Percentiles rank a stretch among this genome's conserved stretches.
Conservation (phyloP, 495 filamentous ascomycete species). For the Talaromyces thailandensis region DNA sequence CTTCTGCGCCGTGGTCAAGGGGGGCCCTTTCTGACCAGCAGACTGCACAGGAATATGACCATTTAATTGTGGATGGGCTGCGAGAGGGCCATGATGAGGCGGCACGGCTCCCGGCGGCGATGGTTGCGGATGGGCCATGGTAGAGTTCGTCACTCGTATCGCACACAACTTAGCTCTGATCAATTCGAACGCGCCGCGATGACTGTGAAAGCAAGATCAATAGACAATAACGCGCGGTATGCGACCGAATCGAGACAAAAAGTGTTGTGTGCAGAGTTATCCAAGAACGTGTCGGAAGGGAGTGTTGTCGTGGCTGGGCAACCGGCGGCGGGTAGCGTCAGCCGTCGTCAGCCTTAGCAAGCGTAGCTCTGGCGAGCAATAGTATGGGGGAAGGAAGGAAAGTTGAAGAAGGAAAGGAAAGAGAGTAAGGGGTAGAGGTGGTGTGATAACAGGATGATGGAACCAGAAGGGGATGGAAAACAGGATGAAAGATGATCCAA, state of each 20-base stretch:
- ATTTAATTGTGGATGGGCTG: slow-evolving; percentile 42
- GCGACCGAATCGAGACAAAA: neutral
- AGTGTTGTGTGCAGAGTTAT: neutral
- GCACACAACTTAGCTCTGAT: neutral
- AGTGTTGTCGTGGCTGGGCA: neutral
- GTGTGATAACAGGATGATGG: slow-evolving; percentile 9
- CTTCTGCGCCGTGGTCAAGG: slow-evolving; percentile 48
- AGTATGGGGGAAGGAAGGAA: neutral
- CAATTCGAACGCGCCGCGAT: neutral
- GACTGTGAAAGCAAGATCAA: neutral
- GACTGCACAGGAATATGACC: slow-evolving; percentile 45
- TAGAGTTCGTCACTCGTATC: neutral
- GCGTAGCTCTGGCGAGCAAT: neutral
- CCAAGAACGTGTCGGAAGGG: neutral
- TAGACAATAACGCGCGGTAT: neutral
- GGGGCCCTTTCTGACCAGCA: slow-evolving; percentile 39
- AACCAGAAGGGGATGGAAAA: slow-evolving; percentile 6
- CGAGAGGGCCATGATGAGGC: slow-evolving; percentile 40
- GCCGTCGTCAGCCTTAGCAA: neutral
- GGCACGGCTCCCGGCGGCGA: slow-evolving; percentile 42
- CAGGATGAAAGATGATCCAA: slow-evolving; percentile 6
- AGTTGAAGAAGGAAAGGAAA: slow-evolving; percentile 4
- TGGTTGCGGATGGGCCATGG: slow-evolving; percentile 43
- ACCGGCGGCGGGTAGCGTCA: neutral
- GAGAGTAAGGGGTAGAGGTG: slow-evolving; percentile 9